Evolutionary conservation across 768 basidiomycete species (phyloP).

Genomic region (Cystofilobasidium macerans): DNA sequence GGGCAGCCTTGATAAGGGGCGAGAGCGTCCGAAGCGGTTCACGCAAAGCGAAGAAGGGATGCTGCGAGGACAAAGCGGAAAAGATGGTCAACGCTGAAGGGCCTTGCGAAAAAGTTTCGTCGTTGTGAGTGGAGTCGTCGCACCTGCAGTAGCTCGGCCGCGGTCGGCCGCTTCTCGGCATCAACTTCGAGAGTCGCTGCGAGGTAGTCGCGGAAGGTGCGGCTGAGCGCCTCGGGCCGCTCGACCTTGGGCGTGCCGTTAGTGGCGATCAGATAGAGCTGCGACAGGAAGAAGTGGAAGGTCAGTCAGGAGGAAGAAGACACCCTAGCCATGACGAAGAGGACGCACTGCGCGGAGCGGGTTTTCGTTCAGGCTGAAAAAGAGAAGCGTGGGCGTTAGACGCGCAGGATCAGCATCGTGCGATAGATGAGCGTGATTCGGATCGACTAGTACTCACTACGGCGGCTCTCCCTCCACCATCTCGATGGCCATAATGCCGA

Average conservation of each 20-base stretch:
- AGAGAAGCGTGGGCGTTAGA: too few species aligned
- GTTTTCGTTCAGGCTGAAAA: constrained; percentile 88
- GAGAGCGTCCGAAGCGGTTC: constrained; percentile 77
- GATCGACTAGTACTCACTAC: too few species aligned
- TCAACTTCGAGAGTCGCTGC: constrained; percentile 83
- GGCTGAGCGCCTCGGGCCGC: constrained; percentile 66
- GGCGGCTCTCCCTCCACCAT: constrained; percentile 96
- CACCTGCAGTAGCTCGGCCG: constrained; percentile 67
- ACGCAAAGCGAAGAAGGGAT: constrained; percentile 75
- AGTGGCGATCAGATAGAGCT: constrained; percentile 91
- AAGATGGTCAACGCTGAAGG: not conserved
- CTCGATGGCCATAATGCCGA: constrained; percentile 69
- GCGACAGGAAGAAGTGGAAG: too few species aligned
- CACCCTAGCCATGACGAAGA: constrained; percentile 49
- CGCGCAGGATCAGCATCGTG: too few species aligned
- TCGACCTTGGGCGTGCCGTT: constrained; percentile 95
- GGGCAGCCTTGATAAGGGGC: constrained; percentile 82
- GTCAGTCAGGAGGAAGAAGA: too few species aligned
- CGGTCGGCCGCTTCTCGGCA: constrained; percentile 81
- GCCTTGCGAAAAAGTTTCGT: not conserved
- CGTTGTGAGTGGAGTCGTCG: constrained; percentile 29
- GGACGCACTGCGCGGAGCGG: constrained; percentile 45
- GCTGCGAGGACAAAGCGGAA: constrained; percentile 41
- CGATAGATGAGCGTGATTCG: too few species aligned
- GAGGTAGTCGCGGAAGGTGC: constrained; percentile 80